A percentile compares a stretch with the other conserved stretches of the same genome.
phyloP scores from a whole-genome alignment of 208 protist genomes.

The Leishmania martiniquensis region DNA sequence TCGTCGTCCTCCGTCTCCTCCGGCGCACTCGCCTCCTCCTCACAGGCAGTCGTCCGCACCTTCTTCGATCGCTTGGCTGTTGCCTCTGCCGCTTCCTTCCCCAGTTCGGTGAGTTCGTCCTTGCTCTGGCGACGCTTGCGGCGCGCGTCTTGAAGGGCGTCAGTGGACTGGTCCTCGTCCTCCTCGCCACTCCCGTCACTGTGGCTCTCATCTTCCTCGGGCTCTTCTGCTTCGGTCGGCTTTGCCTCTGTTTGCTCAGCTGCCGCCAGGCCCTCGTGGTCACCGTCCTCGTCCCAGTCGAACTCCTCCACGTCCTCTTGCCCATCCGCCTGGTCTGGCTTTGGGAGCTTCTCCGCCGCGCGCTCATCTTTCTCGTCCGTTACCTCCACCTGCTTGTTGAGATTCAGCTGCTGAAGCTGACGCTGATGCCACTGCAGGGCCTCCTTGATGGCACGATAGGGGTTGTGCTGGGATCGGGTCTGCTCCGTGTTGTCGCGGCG shows the following conservation, averaged over 20 bases:
- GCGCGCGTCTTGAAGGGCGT: constrained; percentile 45
- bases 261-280: constrained; percentile 50
- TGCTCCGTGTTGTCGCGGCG: constrained; percentile 80
- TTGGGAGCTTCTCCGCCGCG: constrained; percentile 50
- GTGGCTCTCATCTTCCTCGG: constrained; percentile 21
- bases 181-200: constrained; percentile 29
- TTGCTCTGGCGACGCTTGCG: constrained; percentile 35
- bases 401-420: constrained; percentile 81
- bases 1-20: constrained; percentile 47
- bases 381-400: constrained; percentile 77
- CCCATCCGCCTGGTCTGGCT: constrained; percentile 42
- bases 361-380: constrained; percentile 54
- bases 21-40: constrained; percentile 29
- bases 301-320: constrained; percentile 51
- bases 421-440: constrained; percentile 83
- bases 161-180: constrained; percentile 33
- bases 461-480: constrained; percentile 78
- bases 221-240: constrained; percentile 18
- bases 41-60: constrained; percentile 28
- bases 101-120: constrained; percentile 55
- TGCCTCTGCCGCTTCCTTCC: constrained; percentile 27
- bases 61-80: constrained; percentile 45
- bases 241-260: constrained; percentile 42
- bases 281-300: constrained; percentile 70
- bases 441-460: constrained; percentile 88